These are phyloP conservation scores for Russula earlei DNA, from an alignment of 768 basidiomycete species.

Conservation along the genomic window DNA sequence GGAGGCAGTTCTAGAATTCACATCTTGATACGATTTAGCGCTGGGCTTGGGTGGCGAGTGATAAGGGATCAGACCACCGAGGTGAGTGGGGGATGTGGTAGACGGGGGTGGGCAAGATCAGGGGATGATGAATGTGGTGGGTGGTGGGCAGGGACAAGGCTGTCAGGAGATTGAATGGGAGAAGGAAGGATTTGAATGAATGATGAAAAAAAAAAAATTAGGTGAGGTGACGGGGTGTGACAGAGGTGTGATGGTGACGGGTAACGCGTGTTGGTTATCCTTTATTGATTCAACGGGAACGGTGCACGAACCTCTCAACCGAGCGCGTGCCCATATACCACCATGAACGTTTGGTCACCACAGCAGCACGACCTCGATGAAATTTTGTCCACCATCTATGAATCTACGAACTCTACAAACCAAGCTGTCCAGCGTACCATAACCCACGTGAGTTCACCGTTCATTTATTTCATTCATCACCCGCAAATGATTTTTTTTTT, in stretches of 20 bases:
- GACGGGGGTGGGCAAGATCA: too few relatives aligned
- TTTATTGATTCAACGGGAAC: slow-evolving; percentile 11
- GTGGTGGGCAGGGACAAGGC: too few relatives aligned
- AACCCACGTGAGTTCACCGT: slow-evolving; percentile 53
- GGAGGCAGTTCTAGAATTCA: slow-evolving; percentile 7
- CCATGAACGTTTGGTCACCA: slow-evolving; percentile 68
- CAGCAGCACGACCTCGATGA: slow-evolving; percentile 81
- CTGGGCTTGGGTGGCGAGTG: neutral
- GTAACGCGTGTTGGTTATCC: slow-evolving; percentile 15
- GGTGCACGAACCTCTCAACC: slow-evolving; percentile 13
- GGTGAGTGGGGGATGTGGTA: too few relatives aligned
- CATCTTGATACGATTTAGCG: neutral
- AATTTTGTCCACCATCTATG: slow-evolving; percentile 84
- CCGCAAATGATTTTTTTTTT: slow-evolving; percentile 21
- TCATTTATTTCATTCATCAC: slow-evolving; percentile 18
- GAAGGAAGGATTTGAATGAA: neutral
- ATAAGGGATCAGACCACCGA: slow-evolving; percentile 8
- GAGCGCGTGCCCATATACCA: slow-evolving; percentile 16
- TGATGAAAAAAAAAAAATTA: neutral
- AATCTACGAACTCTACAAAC: slow-evolving; percentile 74
- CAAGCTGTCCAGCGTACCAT: slow-evolving; percentile 64
- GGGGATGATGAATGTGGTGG: too few relatives aligned
- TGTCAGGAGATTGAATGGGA: neutral
- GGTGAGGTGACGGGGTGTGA: neutral
- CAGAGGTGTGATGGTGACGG: neutral